A percentile compares a stretch with the other conserved stretches of the same genome.
These are phyloP conservation scores for Quercus dentata DNA, from an alignment of 306 rosid genomes.

Conservation along the genomic window DNA sequence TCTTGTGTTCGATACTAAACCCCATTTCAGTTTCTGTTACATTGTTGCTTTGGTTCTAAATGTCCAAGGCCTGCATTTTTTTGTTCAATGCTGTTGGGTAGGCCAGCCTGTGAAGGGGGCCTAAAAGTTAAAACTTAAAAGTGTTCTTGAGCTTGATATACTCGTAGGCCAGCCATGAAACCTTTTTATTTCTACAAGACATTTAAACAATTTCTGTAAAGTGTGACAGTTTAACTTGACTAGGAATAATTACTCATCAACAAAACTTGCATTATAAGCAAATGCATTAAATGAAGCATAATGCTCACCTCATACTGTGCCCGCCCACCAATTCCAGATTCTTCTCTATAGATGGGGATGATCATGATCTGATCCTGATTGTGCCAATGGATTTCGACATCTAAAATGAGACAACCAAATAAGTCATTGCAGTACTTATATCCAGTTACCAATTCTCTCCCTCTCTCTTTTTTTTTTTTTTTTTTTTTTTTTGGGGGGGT, in stretches of 20 bases:
- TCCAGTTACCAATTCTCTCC: no score
- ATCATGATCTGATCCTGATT: constrained; percentile 43
- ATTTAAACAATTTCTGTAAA: background rate
- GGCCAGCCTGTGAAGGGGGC: background rate
- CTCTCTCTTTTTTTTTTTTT: no score
- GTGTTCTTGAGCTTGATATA: background rate
- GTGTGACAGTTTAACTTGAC: background rate
- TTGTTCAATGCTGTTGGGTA: background rate
- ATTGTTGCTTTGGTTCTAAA: background rate
- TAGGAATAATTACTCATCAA: background rate
- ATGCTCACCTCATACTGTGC: constrained; percentile 70
- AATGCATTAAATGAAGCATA: background rate
- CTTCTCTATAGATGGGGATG: constrained; percentile 49
- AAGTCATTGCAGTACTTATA: background rate
- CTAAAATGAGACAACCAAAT: constrained; percentile 30
- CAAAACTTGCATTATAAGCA: background rate
- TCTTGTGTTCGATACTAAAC: background rate
- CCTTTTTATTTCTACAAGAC: background rate
- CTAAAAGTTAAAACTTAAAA: no score
- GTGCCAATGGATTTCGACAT: constrained; percentile 63
- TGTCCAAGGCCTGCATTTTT: background rate
- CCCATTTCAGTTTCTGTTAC: background rate
- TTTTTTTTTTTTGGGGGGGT: background rate
- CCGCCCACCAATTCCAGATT: constrained; percentile 61
- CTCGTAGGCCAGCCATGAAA: background rate